Evolutionary conservation across 106 monocot species (phyloP).

Genomic region (Dendrobium chrysotoxum): DNA sequence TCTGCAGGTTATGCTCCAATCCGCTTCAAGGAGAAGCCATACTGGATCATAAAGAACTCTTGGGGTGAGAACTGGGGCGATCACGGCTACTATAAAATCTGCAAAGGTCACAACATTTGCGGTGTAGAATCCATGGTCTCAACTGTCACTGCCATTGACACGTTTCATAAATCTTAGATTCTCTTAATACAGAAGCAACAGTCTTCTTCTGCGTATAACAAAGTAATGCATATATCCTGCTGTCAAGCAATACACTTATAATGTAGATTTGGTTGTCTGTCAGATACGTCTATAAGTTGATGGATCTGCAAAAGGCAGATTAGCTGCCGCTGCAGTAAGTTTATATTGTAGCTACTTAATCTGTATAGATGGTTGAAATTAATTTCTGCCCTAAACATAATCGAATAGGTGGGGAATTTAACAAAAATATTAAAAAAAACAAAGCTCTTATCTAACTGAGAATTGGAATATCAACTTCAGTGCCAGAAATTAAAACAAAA

Average conservation of each 20-base stretch:
- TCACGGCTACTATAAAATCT: constrained; percentile 85
- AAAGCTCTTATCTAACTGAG: neutral
- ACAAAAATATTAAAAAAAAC: neutral
- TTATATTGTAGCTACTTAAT: too few species aligned
- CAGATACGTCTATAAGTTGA: too few species aligned
- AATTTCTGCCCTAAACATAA: neutral
- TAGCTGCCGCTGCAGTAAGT: too few species aligned
- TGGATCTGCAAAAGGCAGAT: too few species aligned
- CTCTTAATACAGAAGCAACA: neutral
- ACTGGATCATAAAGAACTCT: constrained; percentile 97
- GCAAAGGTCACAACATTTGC: constrained; percentile 79
- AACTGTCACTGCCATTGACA: constrained; percentile 42
- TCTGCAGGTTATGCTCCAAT: constrained; percentile 72
- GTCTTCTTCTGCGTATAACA: neutral
- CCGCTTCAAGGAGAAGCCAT: constrained; percentile 81
- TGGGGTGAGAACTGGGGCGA: constrained; percentile 97
- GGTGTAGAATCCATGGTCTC: constrained; percentile 96
- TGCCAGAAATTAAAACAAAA: neutral
- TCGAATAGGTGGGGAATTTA: neutral
- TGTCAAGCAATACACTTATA: neutral
- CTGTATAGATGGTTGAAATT: too few species aligned
- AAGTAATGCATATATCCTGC: neutral
- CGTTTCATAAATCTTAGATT: neutral
- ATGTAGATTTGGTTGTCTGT: too few species aligned
- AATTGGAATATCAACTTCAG: neutral